Evolutionary conservation across 495 filamentous ascomycete genomes (phyloP), one percentile per base, ranked within the genome.

Genomic region (Copromyces sp.): DNA sequence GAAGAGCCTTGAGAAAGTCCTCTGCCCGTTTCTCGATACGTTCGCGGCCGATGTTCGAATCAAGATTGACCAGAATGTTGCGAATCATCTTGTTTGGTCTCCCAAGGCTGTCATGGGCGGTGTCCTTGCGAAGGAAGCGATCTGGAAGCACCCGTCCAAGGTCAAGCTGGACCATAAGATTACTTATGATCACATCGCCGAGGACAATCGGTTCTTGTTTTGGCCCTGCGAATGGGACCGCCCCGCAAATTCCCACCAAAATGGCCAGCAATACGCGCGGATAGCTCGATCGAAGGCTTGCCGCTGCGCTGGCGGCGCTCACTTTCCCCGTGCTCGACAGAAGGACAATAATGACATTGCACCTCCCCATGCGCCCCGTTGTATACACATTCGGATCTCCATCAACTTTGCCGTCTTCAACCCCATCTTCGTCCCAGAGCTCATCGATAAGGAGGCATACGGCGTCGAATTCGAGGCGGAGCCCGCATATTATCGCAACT

Each of bases 101-200:
- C 44, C 75, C 75, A 0, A 82, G 77, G 24, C 39, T 80, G 24
- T 84, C 76, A 32, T 79, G 72, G 16, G 78, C 11, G 7, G 59
- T 75, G 41, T 74, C 71, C 70, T 82, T 83, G n/a, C 68, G 47
- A 44, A 80, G 80, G 12, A 74, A 74, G 69, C 81, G 69, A 68
- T 82, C 70, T 39, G 79, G 76, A 40, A 77, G 77, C 59, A 76
- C 79, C 37, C 76, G 73, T 24, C 83, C 83, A 73, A 82, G 79
- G 68, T 82, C 80, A 71, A 82, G 83, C 70, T 86, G 75, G n/a
- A 84, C 72, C 2, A 75, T 37, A 8, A 68, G 69, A 1, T 78
- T 80, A 70, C 83, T 84, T 44, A 87, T 81, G 24, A 86, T 77
- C 1, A 86, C 82, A 73, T 87, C 84, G 6, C 85, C 84, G 2